These are phyloP conservation scores for Sanghuangporus weigelae DNA, from an alignment of 1,284 basidiomycete genomes.

Conservation along the genomic window DNA sequence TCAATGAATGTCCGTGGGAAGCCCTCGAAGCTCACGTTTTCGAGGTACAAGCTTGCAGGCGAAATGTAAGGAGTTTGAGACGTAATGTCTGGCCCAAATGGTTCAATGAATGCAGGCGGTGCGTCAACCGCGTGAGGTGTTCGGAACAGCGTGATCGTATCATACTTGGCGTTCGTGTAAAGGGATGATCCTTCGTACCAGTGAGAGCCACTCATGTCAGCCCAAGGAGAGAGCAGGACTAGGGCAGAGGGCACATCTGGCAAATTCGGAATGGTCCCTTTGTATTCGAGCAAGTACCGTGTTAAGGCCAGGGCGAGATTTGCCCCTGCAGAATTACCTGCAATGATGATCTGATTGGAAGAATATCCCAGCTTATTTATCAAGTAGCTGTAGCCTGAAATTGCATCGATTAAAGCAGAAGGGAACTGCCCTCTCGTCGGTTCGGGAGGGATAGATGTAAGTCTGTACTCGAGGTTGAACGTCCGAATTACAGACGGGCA, in stretches of 20 bases:
- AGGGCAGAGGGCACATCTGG: constrained; percentile 44
- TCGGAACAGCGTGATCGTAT: constrained; percentile 31
- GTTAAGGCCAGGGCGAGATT: constrained; percentile 41
- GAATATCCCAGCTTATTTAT: constrained; percentile 32
- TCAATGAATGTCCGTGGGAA: constrained; percentile 54
- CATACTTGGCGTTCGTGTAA: constrained; percentile 28
- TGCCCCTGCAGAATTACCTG: constrained; percentile 53
- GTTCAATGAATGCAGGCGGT: constrained; percentile 29
- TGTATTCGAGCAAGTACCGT: constrained; percentile 27
- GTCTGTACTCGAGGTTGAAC: constrained; percentile 32
- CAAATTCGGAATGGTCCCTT: constrained; percentile 31
- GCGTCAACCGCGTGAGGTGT: constrained; percentile 17
- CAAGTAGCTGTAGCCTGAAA: constrained; percentile 42
- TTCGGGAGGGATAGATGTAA: constrained; percentile 21
- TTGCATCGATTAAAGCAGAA: constrained; percentile 41
- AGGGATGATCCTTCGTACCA: constrained; percentile 28
- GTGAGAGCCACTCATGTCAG: constrained; percentile 41
- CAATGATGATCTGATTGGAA: constrained; percentile 41
- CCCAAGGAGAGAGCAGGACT: constrained; percentile 54
- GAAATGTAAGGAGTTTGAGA: constrained; percentile 49
- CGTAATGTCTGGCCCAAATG: constrained; percentile 36
- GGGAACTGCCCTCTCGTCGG: constrained; percentile 36
- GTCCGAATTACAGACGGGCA: constrained; percentile 25
- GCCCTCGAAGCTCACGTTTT: constrained; percentile 19
- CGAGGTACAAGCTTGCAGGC: constrained; percentile 41